Percentiles rank a stretch among this genome's conserved stretches.
Evolutionary conservation across 768 basidiomycete genomes (phyloP).

Genomic region (Rhodotorula toruloides): DNA sequence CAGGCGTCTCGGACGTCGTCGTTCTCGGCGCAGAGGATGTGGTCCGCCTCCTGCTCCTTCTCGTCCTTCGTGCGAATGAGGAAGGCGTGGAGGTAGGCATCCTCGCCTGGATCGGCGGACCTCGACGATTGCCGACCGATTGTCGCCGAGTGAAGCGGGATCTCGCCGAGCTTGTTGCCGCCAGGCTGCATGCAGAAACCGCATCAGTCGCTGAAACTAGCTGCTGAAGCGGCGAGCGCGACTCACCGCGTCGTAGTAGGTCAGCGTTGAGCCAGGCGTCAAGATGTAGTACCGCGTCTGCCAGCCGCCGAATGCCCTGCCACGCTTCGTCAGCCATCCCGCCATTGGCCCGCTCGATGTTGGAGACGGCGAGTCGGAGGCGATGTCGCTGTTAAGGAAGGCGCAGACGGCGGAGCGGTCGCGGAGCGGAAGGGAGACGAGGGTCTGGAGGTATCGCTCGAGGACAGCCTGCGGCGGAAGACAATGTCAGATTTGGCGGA

Average conservation of each 20-base stretch:
- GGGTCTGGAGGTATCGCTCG: conserved; percentile 76
- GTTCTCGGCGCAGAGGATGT: conserved; percentile 94
- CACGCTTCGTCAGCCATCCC: conserved; percentile 70
- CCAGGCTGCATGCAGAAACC: conserved; percentile 59
- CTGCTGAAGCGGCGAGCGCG: not conserved
- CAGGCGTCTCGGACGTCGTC: conserved; percentile 87
- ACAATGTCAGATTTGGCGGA: not conserved
- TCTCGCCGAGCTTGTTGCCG: conserved; percentile 84
- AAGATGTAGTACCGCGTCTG: conserved; percentile 93
- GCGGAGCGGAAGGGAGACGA: conserved; percentile 75
- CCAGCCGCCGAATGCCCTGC: conserved; percentile 93
- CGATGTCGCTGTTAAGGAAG: conserved; percentile 85
- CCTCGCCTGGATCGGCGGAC: conserved; percentile 61
- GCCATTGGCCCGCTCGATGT: conserved; percentile 53
- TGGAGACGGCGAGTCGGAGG: conserved; percentile 62
- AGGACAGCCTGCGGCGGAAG: conserved; percentile 48
- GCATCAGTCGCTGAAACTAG: too few relatives aligned
- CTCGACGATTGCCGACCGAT: conserved; percentile 71
- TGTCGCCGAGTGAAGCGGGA: conserved; percentile 82
- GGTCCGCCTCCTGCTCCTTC: conserved; percentile 60
- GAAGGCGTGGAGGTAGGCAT: conserved; percentile 94
- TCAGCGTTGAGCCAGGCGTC: conserved; percentile 71
- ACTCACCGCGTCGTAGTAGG: conserved; percentile 93
- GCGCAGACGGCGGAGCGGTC: conserved; percentile 83
- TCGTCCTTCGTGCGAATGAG: conserved; percentile 75